phyloP scores from a whole-genome alignment of 1,139 yeast genomes.

The Candida buenavistaensis region DNA sequence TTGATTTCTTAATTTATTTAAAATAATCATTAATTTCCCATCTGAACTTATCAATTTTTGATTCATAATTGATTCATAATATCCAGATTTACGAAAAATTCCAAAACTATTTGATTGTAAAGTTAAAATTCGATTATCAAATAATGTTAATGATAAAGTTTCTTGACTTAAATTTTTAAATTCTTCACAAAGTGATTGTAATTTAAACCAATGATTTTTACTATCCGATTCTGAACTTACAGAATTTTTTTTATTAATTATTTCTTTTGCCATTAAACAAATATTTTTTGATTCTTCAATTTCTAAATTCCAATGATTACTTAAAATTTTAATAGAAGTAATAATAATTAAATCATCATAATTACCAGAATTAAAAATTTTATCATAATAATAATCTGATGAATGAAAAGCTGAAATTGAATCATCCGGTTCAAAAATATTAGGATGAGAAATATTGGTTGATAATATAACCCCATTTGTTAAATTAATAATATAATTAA shows the following conservation, averaged over 20 bases:
- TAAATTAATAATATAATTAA: slow-evolving; percentile 21
- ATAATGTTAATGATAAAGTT: slow-evolving; percentile 27
- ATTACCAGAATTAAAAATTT: slow-evolving; percentile 48
- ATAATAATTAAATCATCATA: slow-evolving; percentile 45
- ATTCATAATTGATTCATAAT: slow-evolving; percentile 26
- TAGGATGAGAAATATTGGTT: slow-evolving; percentile 21
- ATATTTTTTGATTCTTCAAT: slow-evolving; percentile 13
- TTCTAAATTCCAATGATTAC: slow-evolving; percentile 21
- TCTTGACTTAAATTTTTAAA: slow-evolving; percentile 60
- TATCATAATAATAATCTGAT: slow-evolving; percentile 38
- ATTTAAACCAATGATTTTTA: slow-evolving; percentile 49
- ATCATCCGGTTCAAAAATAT: slow-evolving; percentile 12
- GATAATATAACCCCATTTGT: slow-evolving; percentile 19
- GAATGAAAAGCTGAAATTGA: slow-evolving; percentile 28
- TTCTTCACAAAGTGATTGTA: slow-evolving; percentile 67
- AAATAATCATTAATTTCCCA: slow-evolving; percentile 23
- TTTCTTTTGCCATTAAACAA: slow-evolving; percentile 22
- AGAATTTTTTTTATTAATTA: slow-evolving; percentile 20
- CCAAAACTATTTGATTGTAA: slow-evolving; percentile 39
- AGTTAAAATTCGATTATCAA: slow-evolving; percentile 16
- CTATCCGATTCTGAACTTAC: slow-evolving; percentile 8
- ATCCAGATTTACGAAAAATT: slow-evolving; percentile 33
- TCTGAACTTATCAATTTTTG: slow-evolving; percentile 15
- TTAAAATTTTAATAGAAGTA: slow-evolving; percentile 38
- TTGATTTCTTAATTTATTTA: slow-evolving; percentile 20